Percentiles rank a stretch among this genome's conserved stretches.
phyloP scores from a whole-genome alignment of 371 early-diverging fungal species.

The Lichtheimia ornata region DNA sequence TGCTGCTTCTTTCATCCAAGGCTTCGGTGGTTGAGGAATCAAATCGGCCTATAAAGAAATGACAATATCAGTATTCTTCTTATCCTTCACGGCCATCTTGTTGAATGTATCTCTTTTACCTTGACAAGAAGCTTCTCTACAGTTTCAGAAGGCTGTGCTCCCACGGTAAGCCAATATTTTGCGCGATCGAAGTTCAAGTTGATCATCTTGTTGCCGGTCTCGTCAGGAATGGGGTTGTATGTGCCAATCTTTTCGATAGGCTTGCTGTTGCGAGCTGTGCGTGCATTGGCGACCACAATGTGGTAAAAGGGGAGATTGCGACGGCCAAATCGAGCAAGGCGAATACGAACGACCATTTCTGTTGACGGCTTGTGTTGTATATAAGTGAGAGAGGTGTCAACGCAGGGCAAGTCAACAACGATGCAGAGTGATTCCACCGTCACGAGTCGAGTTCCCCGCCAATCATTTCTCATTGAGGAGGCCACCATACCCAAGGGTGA shows the following conservation, averaged over 20 bases:
- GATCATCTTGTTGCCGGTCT: conserved; percentile 77
- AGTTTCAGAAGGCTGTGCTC: conserved; percentile 90
- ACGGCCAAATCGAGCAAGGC: conserved; percentile 88
- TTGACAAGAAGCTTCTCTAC: conserved; percentile 89
- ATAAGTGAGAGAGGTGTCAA: background rate
- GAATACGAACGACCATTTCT: conserved; percentile 67
- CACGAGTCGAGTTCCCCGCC: background rate
- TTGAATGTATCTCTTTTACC: conserved; percentile 48
- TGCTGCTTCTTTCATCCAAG: conserved; percentile 57
- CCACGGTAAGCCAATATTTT: conserved; percentile 96
- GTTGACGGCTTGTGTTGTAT: background rate
- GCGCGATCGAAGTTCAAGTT: conserved; percentile 86
- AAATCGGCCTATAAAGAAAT: conserved; percentile 50
- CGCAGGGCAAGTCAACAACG: conserved; percentile 1
- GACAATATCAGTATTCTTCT: background rate
- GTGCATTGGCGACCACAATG: conserved; percentile 88
- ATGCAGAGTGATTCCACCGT: background rate
- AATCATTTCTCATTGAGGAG: background rate
- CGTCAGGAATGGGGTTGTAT: conserved; percentile 86
- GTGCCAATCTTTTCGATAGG: conserved; percentile 92
- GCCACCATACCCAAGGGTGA: too few relatives aligned
- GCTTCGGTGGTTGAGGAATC: conserved; percentile 59
- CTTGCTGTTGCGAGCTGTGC: conserved; percentile 83
- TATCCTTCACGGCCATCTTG: too few relatives aligned
- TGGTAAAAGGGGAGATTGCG: conserved; percentile 92